Base-by-base conservation (phyloP, 768 basidiomycete species). In the Serpula lacrymans region DNA sequence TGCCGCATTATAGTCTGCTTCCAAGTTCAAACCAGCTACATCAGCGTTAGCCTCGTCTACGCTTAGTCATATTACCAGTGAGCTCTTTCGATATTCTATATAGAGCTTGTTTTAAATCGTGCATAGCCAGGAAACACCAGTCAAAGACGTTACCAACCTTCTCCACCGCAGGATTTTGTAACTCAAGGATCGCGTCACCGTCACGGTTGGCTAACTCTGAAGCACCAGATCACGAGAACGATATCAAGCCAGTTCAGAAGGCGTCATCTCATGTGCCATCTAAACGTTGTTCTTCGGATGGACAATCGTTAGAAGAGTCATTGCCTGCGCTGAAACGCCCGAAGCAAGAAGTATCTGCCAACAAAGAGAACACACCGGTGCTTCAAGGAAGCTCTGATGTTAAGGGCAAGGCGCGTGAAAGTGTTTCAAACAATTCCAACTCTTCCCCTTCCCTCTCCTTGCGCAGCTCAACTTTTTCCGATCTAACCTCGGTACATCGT, bases 11-110 rank as follows among this genome's bases (percentile, higher is more conserved):
- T 14, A 34, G 25, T 27, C 55, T 42, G 36, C 52, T 6, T 67
- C 67, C 31, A 74, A 71, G 57, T 75, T 75, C 49, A 75, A 73
- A 50, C 74, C 74, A 11, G 70, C 71, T 14, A 48, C 48, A 5
- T 38, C 45, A 13, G 44, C 21, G 37, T n/a, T 34, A 2, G 37
- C 45, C 14, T 42, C 38, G 5, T 40, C 33, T 13, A 18, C 20
- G 9, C 27, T n/a, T 7, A 33, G 20, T 6, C 14, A 33, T 14
- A 18, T 7, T 18, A 33, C 31, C 6, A 14, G 31, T 33, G 31
- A 33, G 31, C n/a, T 33, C 14, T 18, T 33, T n/a, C n/a, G n/a
- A n/a, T n/a, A n/a, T n/a, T n/a, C n/a, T n/a, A n/a, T n/a, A n/a
- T n/a, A n/a, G n/a, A n/a, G n/a, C n/a, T n/a, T n/a, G n/a, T n/a